These are phyloP conservation scores for Hura crepitans DNA, from an alignment of 441 rosid species.

Conservation along the genomic window DNA sequence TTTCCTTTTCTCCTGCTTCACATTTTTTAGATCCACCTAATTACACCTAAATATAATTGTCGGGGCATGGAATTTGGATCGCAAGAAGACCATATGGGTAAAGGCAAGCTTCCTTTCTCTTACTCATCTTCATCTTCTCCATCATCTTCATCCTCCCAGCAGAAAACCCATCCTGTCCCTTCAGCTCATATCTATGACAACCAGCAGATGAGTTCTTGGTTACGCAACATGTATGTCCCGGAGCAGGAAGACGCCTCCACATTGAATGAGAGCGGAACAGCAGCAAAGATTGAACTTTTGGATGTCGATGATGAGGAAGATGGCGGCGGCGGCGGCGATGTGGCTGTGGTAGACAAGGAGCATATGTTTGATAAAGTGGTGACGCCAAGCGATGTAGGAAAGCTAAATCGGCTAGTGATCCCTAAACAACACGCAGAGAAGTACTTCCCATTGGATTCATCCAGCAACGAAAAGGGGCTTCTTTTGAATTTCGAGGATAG, in stretches of 20 bases:
- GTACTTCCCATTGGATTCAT: slow-evolving; percentile 76
- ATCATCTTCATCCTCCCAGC: slow-evolving; percentile 26
- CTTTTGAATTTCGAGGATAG: slow-evolving; percentile 82
- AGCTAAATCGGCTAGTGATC: slow-evolving; percentile 86
- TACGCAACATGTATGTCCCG: too few relatives aligned
- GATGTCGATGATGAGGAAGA: slow-evolving; percentile 33
- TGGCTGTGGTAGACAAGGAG: slow-evolving; percentile 27
- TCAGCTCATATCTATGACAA: slow-evolving; percentile 26
- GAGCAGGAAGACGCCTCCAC: too few relatives aligned
- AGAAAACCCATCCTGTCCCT: slow-evolving; percentile 32
- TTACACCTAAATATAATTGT: too few relatives aligned
- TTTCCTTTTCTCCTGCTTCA: neutral
- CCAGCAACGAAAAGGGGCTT: slow-evolving; percentile 75
- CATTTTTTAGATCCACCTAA: slow-evolving; percentile 25
- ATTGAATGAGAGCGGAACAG: too few relatives aligned
- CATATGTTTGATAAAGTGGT: slow-evolving; percentile 41
- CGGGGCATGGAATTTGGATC: slow-evolving; percentile 34
- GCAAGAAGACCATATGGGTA: slow-evolving; percentile 20
- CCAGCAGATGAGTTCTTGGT: slow-evolving; percentile 39
- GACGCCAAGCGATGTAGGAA: slow-evolving; percentile 72
- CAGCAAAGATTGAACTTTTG: slow-evolving; percentile 67
- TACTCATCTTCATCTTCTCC: slow-evolving; percentile 35
- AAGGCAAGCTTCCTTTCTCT: slow-evolving; percentile 29
- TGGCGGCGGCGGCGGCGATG: slow-evolving; percentile 11
- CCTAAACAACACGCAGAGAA: slow-evolving; percentile 96